Percentiles rank a stretch among this genome's conserved stretches.
Evolutionary conservation across 345 rosid genomes (phyloP).

Genomic region (Hibiscus syriacus): DNA sequence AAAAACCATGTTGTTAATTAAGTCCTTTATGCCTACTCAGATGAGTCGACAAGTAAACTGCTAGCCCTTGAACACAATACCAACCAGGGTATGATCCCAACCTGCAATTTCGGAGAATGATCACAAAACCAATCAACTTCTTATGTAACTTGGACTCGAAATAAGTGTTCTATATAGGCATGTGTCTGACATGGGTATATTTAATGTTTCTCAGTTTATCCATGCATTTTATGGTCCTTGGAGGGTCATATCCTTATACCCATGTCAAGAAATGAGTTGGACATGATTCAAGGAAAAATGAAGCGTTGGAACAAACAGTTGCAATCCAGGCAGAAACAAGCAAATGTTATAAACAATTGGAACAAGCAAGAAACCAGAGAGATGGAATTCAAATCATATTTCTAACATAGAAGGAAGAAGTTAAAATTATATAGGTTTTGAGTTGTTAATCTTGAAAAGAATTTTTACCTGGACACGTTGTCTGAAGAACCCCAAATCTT

Average conservation of each 20-base stretch:
- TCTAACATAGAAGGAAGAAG: neutral
- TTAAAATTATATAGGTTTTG: neutral
- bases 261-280: too few relatives aligned
- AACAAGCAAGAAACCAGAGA: neutral
- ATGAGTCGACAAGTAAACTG: slow-evolving; percentile 26
- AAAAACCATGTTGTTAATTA: neutral
- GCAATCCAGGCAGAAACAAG: too few relatives aligned
- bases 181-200: too few relatives aligned
- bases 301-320: too few relatives aligned
- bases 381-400: neutral
- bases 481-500: slow-evolving; percentile 22
- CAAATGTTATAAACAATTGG: neutral
- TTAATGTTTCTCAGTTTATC: neutral
- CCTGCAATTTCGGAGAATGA: slow-evolving; percentile 33
- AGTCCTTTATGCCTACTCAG: slow-evolving; percentile 7
- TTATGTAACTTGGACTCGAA: neutral
- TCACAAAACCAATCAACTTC: neutral
- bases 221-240: neutral
- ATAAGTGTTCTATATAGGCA: neutral
- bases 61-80: slow-evolving; percentile 51
- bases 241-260: neutral
- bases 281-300: too few relatives aligned
- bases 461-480: slow-evolving; percentile 33
- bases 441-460: neutral
- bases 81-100: slow-evolving; percentile 70